Evolutionary conservation across 2,329 filamentous ascomycete species (phyloP).

Genomic region (Fusarium humuli): DNA sequence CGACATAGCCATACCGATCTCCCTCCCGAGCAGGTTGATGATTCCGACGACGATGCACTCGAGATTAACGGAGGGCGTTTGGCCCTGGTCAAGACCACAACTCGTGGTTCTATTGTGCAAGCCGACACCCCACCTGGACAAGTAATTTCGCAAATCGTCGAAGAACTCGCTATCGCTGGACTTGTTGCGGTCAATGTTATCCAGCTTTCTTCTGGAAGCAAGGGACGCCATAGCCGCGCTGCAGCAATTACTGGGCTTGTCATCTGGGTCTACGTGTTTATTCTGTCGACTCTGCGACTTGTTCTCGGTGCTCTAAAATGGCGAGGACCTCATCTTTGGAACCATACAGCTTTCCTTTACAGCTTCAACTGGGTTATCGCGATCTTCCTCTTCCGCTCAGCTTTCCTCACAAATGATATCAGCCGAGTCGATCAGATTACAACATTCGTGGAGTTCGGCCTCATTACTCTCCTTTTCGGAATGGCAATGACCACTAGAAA

Average conservation of each 20-base stretch:
- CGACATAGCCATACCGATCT: conserved; percentile 64
- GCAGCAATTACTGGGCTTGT: conserved; percentile 75
- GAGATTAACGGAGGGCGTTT: conserved; percentile 69
- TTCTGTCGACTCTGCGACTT: conserved; percentile 79
- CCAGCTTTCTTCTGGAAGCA: conserved; percentile 70
- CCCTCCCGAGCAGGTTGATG: conserved; percentile 58
- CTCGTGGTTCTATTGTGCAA: conserved; percentile 74
- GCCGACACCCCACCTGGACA: conserved; percentile 82
- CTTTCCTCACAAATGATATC: conserved; percentile 81
- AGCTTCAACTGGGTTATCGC: conserved; percentile 82
- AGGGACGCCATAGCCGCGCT: conserved; percentile 66
- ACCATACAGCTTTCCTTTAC: conserved; percentile 90
- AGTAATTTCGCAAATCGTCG: conserved; percentile 74
- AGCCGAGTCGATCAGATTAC: conserved; percentile 68
- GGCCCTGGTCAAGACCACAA: conserved; percentile 69
- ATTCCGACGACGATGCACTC: conserved; percentile 69
- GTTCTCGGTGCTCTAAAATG: conserved; percentile 73
- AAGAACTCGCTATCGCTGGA: conserved; percentile 79
- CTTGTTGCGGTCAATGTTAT: conserved; percentile 77
- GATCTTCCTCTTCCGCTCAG: conserved; percentile 84
- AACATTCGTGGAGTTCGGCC: conserved; percentile 77
- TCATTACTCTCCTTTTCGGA: conserved; percentile 78
- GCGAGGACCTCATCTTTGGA: conserved; percentile 83
- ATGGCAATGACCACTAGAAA: conserved; percentile 86
- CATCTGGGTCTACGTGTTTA: conserved; percentile 84